Conservation (phyloP, 2,329 filamentous ascomycete genomes). For the Fonsecaea pedrosoi region DNA sequence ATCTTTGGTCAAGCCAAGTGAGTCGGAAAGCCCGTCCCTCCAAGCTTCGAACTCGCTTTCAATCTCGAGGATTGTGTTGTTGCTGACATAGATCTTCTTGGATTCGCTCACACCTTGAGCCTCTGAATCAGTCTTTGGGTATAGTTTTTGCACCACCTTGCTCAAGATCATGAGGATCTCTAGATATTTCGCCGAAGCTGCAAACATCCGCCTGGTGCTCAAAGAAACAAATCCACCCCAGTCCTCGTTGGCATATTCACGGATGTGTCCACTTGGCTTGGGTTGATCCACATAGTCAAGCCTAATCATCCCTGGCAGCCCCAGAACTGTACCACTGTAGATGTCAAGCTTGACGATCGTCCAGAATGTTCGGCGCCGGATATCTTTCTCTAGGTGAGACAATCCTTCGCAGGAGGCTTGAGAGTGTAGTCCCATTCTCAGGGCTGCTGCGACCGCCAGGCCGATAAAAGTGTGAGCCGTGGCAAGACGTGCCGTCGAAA, state of each 20-base stretch:
- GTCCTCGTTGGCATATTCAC: constrained; percentile 23
- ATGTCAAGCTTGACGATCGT: constrained; percentile 36
- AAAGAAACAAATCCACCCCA: constrained; percentile 19
- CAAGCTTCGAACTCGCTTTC: constrained; percentile 32
- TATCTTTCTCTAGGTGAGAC: constrained; percentile 16
- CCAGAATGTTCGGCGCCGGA: constrained; percentile 31
- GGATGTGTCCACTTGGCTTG: constrained; percentile 21
- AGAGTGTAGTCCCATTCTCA: constrained; percentile 34
- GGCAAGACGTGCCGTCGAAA: constrained; percentile 34
- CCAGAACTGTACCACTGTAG: constrained; percentile 32
- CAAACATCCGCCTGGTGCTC: constrained; percentile 24
- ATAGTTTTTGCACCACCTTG: constrained; percentile 30
- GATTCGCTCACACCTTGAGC: constrained; percentile 17
- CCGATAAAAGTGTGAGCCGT: constrained; percentile 31
- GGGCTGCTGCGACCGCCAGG: constrained; percentile 27
- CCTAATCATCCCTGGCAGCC: constrained; percentile 33
- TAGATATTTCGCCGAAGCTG: constrained; percentile 33
- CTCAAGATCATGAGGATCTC: constrained; percentile 31
- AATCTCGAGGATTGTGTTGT: constrained; percentile 26
- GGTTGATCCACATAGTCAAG: constrained; percentile 33
- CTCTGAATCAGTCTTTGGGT: constrained; percentile 28
- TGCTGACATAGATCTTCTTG: constrained; percentile 29
- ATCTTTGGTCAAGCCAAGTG: constrained; percentile 18
- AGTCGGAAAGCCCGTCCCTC: constrained; percentile 24
- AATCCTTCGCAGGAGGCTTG: constrained; percentile 27